Evolutionary conservation across 192 early-diverging fungal genomes (phyloP).

Genomic region (Funneliformis geosporum): DNA sequence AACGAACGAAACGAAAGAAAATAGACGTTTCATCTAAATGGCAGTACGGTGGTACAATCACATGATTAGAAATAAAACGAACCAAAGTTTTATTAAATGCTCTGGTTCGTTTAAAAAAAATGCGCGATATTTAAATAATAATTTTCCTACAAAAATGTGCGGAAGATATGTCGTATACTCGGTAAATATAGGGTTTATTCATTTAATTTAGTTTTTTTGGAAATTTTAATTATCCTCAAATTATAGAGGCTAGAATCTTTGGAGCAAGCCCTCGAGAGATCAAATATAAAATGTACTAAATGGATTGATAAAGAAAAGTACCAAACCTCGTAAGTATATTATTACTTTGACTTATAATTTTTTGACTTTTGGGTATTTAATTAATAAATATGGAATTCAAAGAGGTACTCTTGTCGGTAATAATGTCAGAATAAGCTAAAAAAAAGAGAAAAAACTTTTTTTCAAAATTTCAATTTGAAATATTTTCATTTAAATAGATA

Average conservation of each 20-base stretch:
- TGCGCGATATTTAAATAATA: neutral
- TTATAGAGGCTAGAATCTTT: neutral
- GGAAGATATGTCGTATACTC: neutral
- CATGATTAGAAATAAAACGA: too few relatives aligned
- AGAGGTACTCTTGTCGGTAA: neutral
- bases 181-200: neutral
- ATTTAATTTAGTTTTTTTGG: neutral
- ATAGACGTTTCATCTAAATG: too few relatives aligned
- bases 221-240: neutral
- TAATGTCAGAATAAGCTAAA: neutral
- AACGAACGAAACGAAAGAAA: too few relatives aligned
- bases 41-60: too few relatives aligned
- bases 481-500: constrained; percentile 36
- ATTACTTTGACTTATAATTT: neutral
- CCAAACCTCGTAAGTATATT: neutral
- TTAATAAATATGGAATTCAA: too few relatives aligned
- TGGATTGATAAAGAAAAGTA: constrained; percentile 19
- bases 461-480: neutral
- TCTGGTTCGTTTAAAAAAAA: neutral
- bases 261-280: neutral
- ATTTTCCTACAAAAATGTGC: neutral
- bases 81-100: too few relatives aligned
- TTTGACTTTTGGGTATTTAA: too few relatives aligned
- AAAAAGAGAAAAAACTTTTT: too few relatives aligned
- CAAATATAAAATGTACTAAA: neutral